phyloP scores from a whole-genome alignment of 345 rosid genomes.

The Aquilaria yunnanensis region DNA sequence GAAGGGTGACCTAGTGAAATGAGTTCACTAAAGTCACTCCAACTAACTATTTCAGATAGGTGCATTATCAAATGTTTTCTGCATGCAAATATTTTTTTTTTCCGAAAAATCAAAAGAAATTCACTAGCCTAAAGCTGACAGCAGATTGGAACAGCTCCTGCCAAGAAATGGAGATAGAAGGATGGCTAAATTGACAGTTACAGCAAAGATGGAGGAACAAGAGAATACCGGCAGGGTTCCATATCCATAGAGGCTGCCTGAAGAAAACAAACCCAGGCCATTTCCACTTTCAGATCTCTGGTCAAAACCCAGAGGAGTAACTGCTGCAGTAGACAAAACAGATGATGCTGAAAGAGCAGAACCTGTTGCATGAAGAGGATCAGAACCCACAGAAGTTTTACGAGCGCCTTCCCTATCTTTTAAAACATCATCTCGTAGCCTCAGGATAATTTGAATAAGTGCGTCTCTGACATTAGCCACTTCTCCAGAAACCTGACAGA shows the following conservation, averaged over 20 bases:
- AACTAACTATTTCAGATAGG: neutral
- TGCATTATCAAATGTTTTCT: neutral
- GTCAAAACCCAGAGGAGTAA: slow-evolving; percentile 64
- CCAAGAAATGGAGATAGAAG: neutral
- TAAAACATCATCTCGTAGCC: slow-evolving; percentile 87
- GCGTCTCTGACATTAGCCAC: slow-evolving; percentile 78
- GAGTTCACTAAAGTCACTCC: no score
- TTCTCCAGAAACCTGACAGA: slow-evolving; percentile 65
- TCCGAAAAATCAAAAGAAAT: neutral
- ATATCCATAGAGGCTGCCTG: slow-evolving; percentile 68
- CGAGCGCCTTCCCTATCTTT: slow-evolving; percentile 54
- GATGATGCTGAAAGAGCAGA: slow-evolving; percentile 49
- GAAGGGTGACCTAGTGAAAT: neutral
- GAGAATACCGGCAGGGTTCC: slow-evolving; percentile 65
- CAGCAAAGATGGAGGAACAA: slow-evolving; percentile 1
- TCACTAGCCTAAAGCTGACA: slow-evolving; percentile 2
- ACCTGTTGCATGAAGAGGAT: slow-evolving; percentile 31
- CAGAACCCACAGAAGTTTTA: slow-evolving; percentile 48
- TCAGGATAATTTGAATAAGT: slow-evolving; percentile 73
- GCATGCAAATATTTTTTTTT: neutral
- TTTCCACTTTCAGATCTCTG: slow-evolving; percentile 62
- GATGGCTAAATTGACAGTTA: neutral
- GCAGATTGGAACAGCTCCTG: neutral
- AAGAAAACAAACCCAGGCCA: slow-evolving; percentile 59
- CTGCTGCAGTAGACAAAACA: slow-evolving; percentile 57